Evolutionary conservation across 2,329 filamentous ascomycete species (phyloP).

Genomic region (Fusarium buxicola): DNA sequence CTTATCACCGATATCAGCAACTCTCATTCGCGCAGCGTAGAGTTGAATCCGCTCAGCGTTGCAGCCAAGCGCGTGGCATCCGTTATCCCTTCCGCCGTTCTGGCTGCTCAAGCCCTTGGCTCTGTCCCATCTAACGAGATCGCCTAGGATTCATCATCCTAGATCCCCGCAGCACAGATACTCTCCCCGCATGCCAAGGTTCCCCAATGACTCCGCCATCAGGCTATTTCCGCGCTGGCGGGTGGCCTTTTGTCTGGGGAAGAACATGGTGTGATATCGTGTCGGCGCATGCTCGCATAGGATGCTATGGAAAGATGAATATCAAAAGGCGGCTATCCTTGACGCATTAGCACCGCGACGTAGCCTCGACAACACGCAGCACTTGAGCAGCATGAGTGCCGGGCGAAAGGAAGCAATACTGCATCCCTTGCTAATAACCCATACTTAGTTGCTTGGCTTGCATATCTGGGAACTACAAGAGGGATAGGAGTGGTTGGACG

Average conservation of each 20-base stretch:
- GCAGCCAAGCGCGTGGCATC: conserved; percentile 5
- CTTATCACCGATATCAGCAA: neutral
- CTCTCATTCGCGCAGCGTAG: conserved; percentile 4
- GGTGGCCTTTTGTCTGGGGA: neutral
- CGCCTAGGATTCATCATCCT: conserved; percentile 7
- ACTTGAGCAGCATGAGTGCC: conserved; percentile 1
- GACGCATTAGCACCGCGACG: neutral
- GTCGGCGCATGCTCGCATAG: neutral
- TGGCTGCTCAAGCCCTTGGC: conserved; percentile 4
- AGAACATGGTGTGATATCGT: neutral
- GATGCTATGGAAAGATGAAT: neutral
- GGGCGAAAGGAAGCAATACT: conserved; percentile 23
- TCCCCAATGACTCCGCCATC: conserved; percentile 5
- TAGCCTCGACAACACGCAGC: neutral
- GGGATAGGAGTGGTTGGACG: neutral
- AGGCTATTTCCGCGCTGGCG: conserved; percentile 1
- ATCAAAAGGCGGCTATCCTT: conserved; percentile 13
- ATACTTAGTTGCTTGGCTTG: conserved; percentile 15
- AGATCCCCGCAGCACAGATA: conserved; percentile 17
- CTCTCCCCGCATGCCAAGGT: conserved; percentile 28
- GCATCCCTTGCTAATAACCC: neutral
- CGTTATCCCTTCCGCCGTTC: neutral
- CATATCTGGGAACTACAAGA: conserved; percentile 5
- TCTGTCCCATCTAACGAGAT: conserved; percentile 12
- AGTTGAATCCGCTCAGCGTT: neutral